Evolutionary conservation across 2,329 filamentous ascomycete genomes (phyloP), one percentile per base, ranked within the genome.

Genomic region (Fusarium denticulatum): DNA sequence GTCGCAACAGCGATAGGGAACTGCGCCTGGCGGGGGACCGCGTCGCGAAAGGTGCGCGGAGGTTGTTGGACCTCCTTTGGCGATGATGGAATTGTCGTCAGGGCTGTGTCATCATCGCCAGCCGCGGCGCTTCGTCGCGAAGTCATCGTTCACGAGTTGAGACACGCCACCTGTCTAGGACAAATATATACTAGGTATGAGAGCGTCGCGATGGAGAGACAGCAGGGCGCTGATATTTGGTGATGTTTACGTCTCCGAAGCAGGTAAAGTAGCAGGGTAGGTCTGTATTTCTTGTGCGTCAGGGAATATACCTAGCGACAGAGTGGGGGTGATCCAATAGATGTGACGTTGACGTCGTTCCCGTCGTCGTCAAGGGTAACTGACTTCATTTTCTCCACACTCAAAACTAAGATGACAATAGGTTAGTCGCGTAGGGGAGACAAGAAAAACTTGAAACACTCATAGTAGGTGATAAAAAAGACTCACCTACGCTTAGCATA

Each of bases 1-100:
- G 90, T 79, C 26, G 86, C 78, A 15, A 86, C 84, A 26, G 87
- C 83, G 9, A 90, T 81, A 14, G 87, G 88, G 74, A 91, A 90
- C 65, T 86, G 85, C n/a, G 86, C 72, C 18, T 79, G 68, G 15
- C 67, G 68, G 7, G 88, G 87, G 30, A 90, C 77, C 74, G 64
- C 40, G 13, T 69, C 72, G 58, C 72, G 72, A 50, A 74, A 69
- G 20, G 59, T 67, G 40, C 55, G 65, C 45, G 65, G 72, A 26
- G 61, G 55, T 58, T 59, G 50, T 26, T 61, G 59, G 42, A 67
- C 53, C 39, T 64, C 36, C 28, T 56, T 61, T 34, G 63, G 60
- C 37, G 69, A 64, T 22, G 67, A 65, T 26, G 75, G 50, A 15
- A 64, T 63, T 36, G 72, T 67, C 34, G 58, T 64, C 58, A 74